phyloP scores from a whole-genome alignment of 2,329 filamentous ascomycete species.

The Fusarium brevicatenulatum region DNA sequence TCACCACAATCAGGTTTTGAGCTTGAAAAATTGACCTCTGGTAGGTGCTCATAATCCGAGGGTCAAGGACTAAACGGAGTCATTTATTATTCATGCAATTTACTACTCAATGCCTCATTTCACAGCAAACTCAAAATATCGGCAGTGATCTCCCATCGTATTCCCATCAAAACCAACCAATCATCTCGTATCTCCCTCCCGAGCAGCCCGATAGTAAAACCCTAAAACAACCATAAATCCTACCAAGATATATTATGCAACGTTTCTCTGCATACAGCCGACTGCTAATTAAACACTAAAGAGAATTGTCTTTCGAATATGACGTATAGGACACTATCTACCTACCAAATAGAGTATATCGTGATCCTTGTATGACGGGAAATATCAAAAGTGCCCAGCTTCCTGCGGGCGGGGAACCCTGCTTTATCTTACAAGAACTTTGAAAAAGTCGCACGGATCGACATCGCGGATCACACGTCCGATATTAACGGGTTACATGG shows the following conservation, averaged over 20 bases:
- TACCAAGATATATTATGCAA: background rate
- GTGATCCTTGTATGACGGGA: constrained; percentile 7
- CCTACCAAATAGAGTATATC: constrained; percentile 30
- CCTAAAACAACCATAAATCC: background rate
- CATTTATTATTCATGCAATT: rapidly evolving
- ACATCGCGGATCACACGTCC: constrained; percentile 7
- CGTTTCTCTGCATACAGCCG: background rate
- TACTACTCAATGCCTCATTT: background rate
- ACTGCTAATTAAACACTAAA: background rate
- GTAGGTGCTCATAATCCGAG: no score
- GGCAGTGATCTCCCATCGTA: background rate
- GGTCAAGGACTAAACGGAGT: no score
- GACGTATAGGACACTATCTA: constrained; percentile 5
- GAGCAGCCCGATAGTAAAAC: background rate
- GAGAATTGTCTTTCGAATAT: background rate
- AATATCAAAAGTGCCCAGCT: constrained; percentile 28
- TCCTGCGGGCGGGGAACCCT: constrained; percentile 33
- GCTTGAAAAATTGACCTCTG: rapidly evolving
- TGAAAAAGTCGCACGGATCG: constrained; percentile 6
- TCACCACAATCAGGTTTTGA: no score
- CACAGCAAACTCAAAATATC: background rate
- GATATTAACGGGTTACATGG: constrained; percentile 8
- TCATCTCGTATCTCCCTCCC: background rate
- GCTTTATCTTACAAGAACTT: background rate
- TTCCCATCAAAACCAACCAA: background rate